These are phyloP conservation scores for Viridothelium virens DNA, from an alignment of 495 filamentous ascomycete species.

Conservation along the genomic window DNA sequence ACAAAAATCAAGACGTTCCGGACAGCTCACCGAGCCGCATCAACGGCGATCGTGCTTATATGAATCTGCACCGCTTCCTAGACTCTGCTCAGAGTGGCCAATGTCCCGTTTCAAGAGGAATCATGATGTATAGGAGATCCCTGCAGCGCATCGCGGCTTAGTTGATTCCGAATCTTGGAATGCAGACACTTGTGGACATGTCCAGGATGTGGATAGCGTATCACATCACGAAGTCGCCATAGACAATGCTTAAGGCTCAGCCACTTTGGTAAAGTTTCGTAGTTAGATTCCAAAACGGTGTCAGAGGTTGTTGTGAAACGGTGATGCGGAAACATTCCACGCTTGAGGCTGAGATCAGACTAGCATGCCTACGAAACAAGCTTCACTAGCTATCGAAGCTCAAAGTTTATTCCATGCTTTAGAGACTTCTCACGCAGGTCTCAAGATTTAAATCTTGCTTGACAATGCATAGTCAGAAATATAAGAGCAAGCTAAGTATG, in stretches of 20 bases:
- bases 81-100: neutral
- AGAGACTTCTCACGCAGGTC: neutral
- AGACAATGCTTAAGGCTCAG: conserved; percentile 3
- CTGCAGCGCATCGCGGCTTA: neutral
- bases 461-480: neutral
- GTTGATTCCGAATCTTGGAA: neutral
- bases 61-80: neutral
- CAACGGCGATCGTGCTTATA: neutral
- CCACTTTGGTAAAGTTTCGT: neutral
- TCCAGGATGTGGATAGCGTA: neutral
- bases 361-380: conserved; percentile 4
- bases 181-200: neutral
- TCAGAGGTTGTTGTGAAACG: conserved; percentile 7
- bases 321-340: neutral
- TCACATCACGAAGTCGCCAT: neutral
- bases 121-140: neutral
- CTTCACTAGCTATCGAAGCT: neutral
- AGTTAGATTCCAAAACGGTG: neutral
- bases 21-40: neutral
- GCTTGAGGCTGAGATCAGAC: neutral
- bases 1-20: conserved; percentile 4
- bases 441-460: neutral
- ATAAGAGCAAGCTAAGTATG: neutral
- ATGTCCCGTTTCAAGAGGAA: conserved; percentile 3
- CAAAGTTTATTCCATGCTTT: neutral